phyloP scores from a whole-genome alignment of 2,329 filamentous ascomycete genomes.

The Coniella lustricola region DNA sequence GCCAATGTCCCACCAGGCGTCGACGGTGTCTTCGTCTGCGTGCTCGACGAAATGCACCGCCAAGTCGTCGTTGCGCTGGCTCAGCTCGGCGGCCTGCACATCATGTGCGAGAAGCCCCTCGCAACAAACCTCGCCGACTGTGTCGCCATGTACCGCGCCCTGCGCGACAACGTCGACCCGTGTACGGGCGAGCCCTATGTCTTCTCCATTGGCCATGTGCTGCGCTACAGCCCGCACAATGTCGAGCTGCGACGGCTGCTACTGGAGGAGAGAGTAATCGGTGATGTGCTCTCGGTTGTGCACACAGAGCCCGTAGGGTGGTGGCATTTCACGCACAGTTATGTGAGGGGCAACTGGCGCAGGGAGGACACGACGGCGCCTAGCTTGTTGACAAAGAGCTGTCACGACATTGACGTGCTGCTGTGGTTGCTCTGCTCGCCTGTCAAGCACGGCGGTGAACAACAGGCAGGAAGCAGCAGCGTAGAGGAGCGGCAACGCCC shows the following conservation, averaged over 20 bases:
- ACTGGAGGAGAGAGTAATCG: conserved; percentile 67
- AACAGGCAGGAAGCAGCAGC: conserved; percentile 28
- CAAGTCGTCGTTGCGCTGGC: conserved; percentile 72
- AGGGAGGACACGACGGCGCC: conserved; percentile 70
- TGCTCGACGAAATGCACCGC: conserved; percentile 82
- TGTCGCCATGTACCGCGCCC: conserved; percentile 60
- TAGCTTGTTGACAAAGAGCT: conserved; percentile 87
- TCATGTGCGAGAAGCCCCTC: conserved; percentile 94
- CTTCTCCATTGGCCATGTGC: conserved; percentile 89
- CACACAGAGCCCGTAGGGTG: conserved; percentile 93
- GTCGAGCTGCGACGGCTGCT: conserved; percentile 74
- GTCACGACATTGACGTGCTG: conserved; percentile 90
- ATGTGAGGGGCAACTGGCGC: conserved; percentile 91
- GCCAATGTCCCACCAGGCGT: conserved; percentile 43
- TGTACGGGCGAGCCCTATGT: conserved; percentile 36
- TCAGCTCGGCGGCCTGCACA: conserved; percentile 60
- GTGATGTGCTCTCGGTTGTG: conserved; percentile 77
- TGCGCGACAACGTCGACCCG: conserved; percentile 32
- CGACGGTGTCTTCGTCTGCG: conserved; percentile 57
- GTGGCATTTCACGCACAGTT: conserved; percentile 92
- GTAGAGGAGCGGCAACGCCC: conserved; percentile 29
- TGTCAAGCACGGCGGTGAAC: conserved; percentile 32
- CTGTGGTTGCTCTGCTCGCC: conserved; percentile 86
- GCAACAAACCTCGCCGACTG: conserved; percentile 75
- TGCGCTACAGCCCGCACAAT: conserved; percentile 91